phyloP scores from a whole-genome alignment of 129 eudicot species.

The Tanacetum coccineum region DNA sequence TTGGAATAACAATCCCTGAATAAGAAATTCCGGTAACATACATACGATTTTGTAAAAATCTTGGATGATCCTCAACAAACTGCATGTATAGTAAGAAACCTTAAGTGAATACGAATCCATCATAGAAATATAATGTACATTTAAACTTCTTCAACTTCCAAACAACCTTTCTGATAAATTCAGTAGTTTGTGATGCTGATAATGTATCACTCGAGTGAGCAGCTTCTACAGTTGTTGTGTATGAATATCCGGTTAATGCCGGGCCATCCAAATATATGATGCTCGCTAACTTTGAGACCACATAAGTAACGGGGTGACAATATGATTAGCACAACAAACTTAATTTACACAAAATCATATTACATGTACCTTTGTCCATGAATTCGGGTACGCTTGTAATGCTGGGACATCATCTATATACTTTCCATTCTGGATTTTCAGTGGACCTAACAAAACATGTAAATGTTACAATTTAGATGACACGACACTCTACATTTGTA shows the following conservation, averaged over 20 bases:
- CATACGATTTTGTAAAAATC: not conserved
- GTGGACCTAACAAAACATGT: not conserved
- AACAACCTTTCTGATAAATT: slow-evolving; percentile 25
- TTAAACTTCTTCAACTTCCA: not conserved
- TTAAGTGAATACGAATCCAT: not conserved
- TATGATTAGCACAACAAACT: not conserved
- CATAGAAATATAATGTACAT: not conserved
- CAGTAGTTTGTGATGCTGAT: slow-evolving; percentile 20
- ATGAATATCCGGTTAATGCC: slow-evolving; percentile 25
- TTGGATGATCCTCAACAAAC: slow-evolving; percentile 5
- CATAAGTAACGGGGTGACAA: not conserved
- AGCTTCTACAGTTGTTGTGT: slow-evolving; percentile 9
- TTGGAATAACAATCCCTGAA: slow-evolving; percentile 7
- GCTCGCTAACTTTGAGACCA: slow-evolving; percentile 23
- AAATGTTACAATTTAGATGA: too few relatives aligned
- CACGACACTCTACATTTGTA: too few relatives aligned
- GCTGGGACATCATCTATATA: slow-evolving; percentile 2
- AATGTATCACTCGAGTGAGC: slow-evolving; percentile 12
- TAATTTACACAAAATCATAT: not conserved
- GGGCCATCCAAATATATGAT: slow-evolving; percentile 34
- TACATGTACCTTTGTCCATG: not conserved
- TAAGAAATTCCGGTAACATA: slow-evolving; percentile 12
- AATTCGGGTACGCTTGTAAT: not conserved
- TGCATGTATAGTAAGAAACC: not conserved
- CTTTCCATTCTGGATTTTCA: not conserved